Evolutionary conservation across 2,329 filamentous ascomycete genomes (phyloP), one percentile per base, ranked within the genome.

Genomic region (Chaetomium globosum): DNA sequence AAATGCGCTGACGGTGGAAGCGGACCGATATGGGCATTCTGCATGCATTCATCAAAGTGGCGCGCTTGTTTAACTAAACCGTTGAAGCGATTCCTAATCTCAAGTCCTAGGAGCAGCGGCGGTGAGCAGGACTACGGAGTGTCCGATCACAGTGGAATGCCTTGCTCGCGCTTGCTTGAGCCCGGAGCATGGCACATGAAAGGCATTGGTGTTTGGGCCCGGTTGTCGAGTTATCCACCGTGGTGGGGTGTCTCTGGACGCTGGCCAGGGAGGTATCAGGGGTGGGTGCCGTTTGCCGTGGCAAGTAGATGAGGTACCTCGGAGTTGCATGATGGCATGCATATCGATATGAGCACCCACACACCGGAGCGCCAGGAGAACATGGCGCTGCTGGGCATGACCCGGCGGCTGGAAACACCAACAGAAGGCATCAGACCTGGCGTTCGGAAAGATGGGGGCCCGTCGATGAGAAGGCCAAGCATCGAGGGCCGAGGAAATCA

Each of bases 11-110:
- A 46, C 69, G 69, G 68, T 64, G 67, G 55, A 68, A 66, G 67
- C 69, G 68, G 69, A 67, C 69, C 68, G 69, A 67, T 52, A 62
- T 63, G 46, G 59, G 52, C 61, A 66, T 59, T 33, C 30, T 39
- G 65, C 65, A 62, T 66, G 53, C 49, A 39, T 39, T 28, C 30
- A 19, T 53, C 33, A 33, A 56, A 64, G 69, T 61, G 68, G 68
- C 65, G 66, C 61, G 54, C 59, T 54, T 30, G 55, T 30, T n/a
- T 33, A 13, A 46, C 13, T 33, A 13, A 46, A 57, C 9, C 23
- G 43, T 23, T n/a, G 16, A n/a, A 16, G 49, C 26, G 8, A 51
- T 7, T 19, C 21, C n/a, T 19, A n/a, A 36, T 21, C 21, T 30
- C 28, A 12, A 33, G 51, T 2, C 21, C 23, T 30, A 16, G 23